phyloP scores from a whole-genome alignment of 2,329 filamentous ascomycete genomes.

The Trichoderma atrobrunneum region DNA sequence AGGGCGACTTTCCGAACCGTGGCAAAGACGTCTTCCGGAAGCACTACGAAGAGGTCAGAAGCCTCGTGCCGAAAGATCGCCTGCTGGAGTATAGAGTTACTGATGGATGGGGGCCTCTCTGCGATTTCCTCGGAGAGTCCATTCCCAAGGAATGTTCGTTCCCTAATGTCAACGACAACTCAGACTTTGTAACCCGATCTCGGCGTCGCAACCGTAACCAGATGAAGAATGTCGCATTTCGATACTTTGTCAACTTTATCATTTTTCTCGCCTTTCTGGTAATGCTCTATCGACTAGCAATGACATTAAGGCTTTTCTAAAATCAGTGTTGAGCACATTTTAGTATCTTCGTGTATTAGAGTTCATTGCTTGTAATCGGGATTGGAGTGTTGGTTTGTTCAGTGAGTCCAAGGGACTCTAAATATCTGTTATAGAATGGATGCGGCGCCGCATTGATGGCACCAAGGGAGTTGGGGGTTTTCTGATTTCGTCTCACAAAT shows the following conservation, averaged over 20 bases:
- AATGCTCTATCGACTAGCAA: background rate
- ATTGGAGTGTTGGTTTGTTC: background rate
- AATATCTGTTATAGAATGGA: background rate
- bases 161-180: conserved; percentile 34
- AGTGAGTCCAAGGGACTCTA: background rate
- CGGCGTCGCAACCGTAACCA: conserved; percentile 35
- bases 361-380: background rate
- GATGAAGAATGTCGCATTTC: conserved; percentile 34
- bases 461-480: background rate
- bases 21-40: conserved; percentile 28
- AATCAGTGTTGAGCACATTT: background rate
- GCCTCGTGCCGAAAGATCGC: conserved; percentile 18
- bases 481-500: background rate
- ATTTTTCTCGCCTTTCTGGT: conserved; percentile 13
- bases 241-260: conserved; percentile 25
- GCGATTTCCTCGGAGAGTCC: conserved; percentile 35
- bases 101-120: conserved; percentile 38
- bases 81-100: conserved; percentile 33
- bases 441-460: background rate
- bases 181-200: conserved; percentile 35
- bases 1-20: conserved; percentile 33
- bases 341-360: background rate
- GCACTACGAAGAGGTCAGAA: conserved; percentile 23
- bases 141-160: conserved; percentile 31
- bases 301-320: background rate